These are phyloP conservation scores for Dactylellina sp. DNA, from an alignment of 2,329 filamentous ascomycete species.

Conservation along the genomic window DNA sequence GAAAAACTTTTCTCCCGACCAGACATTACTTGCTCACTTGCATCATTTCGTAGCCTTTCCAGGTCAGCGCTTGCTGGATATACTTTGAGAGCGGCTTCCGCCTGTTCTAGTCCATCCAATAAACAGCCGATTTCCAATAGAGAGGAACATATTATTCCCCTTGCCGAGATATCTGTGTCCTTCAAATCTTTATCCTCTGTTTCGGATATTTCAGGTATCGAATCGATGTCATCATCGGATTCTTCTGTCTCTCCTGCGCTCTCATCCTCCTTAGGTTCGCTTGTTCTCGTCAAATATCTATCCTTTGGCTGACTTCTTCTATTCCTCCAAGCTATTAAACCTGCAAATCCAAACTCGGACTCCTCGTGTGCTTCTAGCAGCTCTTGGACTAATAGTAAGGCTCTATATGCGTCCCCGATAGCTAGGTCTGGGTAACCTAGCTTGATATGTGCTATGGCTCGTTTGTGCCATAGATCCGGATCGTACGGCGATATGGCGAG, in stretches of 20 bases:
- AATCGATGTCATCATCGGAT: conserved; percentile 64
- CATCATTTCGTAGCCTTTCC: neutral
- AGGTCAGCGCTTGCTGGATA: conserved; percentile 66
- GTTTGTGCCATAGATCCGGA: conserved; percentile 60
- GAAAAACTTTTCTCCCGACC: conserved; percentile 19
- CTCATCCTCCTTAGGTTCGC: conserved; percentile 17
- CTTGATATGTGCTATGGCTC: conserved; percentile 77
- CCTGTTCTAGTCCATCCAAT: conserved; percentile 49
- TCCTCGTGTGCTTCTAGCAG: conserved; percentile 83
- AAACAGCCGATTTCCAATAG: conserved; percentile 45
- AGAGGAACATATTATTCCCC: conserved; percentile 35
- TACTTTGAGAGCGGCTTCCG: conserved; percentile 33
- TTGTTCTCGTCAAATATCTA: conserved; percentile 35
- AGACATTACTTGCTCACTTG: conserved; percentile 56
- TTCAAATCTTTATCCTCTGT: conserved; percentile 62
- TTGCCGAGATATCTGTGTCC: conserved; percentile 63
- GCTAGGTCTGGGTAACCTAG: conserved; percentile 91
- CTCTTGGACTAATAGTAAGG: conserved; percentile 86
- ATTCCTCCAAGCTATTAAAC: conserved; percentile 46
- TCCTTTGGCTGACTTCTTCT: conserved; percentile 32
- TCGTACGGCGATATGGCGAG: conserved; percentile 49
- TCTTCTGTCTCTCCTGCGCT: conserved; percentile 62
- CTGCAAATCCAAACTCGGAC: conserved; percentile 68
- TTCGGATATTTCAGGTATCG: conserved; percentile 60
- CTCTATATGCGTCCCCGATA: conserved; percentile 88